Conservation (phyloP, 2,329 filamentous ascomycete genomes). For the Fusarium kyushuense region DNA sequence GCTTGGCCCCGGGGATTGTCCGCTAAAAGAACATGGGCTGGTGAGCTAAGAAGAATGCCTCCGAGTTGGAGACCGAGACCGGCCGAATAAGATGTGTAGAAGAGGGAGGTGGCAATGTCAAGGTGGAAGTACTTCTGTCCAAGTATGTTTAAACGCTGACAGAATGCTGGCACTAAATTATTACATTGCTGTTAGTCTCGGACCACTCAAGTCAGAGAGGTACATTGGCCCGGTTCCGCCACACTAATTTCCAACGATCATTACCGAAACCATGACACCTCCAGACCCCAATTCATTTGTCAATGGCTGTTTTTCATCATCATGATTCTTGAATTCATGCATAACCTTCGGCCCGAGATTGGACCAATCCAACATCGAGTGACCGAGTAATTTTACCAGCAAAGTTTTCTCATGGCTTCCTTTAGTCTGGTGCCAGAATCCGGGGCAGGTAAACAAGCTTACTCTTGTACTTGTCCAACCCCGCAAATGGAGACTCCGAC, state of each 20-base stretch:
- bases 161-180: accelerated
- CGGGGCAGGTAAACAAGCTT: constrained; percentile 9
- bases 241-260: constrained; percentile 16
- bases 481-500: constrained; percentile 28
- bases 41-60: constrained; percentile 24
- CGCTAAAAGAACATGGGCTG: constrained; percentile 11
- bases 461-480: constrained; percentile 3
- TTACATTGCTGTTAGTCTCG: neutral
- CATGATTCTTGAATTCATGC: constrained; percentile 11
- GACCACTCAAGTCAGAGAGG: accelerated
- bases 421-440: neutral
- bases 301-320: constrained; percentile 10
- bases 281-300: neutral
- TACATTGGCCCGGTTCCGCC: neutral
- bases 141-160: neutral
- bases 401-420: neutral
- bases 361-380: constrained; percentile 4
- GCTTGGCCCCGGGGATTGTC: constrained; percentile 25
- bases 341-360: constrained; percentile 29
- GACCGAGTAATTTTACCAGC: constrained; percentile 14
- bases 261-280: constrained; percentile 3
- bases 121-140: neutral
- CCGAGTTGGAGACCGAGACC: constrained; percentile 33
- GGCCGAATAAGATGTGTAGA: neutral
- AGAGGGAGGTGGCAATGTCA: constrained; percentile 15